Evolutionary conservation across 371 early-diverging fungal species (phyloP), one percentile per base, ranked within the genome.

Genomic region (Lichtheimia ornata): DNA sequence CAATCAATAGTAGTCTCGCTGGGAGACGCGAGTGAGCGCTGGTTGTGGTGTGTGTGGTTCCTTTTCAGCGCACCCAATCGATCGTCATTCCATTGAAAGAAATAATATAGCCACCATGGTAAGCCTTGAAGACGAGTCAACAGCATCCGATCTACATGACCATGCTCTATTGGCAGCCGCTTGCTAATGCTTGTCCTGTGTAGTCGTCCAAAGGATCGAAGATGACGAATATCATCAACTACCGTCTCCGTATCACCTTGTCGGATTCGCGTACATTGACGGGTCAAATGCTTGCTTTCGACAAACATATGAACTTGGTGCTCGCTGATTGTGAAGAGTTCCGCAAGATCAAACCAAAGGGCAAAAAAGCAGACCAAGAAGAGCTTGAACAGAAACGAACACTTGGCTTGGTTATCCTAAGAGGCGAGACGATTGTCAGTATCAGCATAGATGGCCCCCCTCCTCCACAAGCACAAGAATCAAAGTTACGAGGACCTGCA

Each of bases 301-400:
- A 98, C 76, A 95, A 94, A 71, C 94, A 97, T 78, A 97, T 98
- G 97, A 98, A 98, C 71, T 81, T 98, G 62, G 99, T 98, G 15
- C 84, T 98, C 25, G 87, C 95, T 17, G 99, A 97, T 73, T 95
- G 96, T 83, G 95, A 98, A 70, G 99, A 98, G 79, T 95, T 94
- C 71, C 89, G 98, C 54, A 91, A 85, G 67, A 81, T 95, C 64
- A 94, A 92, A 66, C 73, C 87, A 45, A 91, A 86, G 70, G 72
- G 68, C 53, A 74, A 66, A 58, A 63, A 69, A 35, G 54, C 69
- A 50, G 74, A 74, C 42, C 76, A 79, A 35, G 63, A 79, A 27
- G 82, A 82, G 41, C 75, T 84, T 58, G 79, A 87, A 65, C 77
- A 94, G 73, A 96, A 95, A 81, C 87, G 98, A 61, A 87, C 93